Evolutionary conservation across 2,329 filamentous ascomycete genomes (phyloP).

Genomic region (Claviceps sp.): DNA sequence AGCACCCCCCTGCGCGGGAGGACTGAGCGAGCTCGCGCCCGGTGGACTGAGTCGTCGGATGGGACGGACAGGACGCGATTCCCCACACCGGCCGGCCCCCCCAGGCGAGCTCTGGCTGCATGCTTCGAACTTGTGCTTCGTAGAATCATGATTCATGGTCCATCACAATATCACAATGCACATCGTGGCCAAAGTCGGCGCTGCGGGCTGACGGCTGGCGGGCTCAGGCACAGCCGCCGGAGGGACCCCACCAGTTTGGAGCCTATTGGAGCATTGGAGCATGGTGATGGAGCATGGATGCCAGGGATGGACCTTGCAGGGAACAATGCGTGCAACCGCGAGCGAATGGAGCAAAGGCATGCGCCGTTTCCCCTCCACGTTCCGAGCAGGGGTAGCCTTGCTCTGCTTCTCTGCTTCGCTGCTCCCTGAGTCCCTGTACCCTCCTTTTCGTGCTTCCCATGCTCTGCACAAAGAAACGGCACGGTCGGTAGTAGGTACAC

Average conservation of each 20-base stretch:
- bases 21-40: conserved; percentile 2
- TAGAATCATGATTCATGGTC: background rate
- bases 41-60: background rate
- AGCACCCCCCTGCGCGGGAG: background rate
- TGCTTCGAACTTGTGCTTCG: background rate
- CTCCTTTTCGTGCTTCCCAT: too few relatives aligned
- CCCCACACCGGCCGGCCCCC: background rate
- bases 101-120: background rate
- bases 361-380: background rate
- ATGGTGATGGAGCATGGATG: background rate
- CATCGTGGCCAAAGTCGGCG: background rate
- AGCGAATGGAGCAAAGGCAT: background rate
- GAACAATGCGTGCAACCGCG: background rate
- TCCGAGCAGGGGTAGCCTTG: background rate
- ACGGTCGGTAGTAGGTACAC: too few relatives aligned
- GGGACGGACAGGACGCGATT: background rate
- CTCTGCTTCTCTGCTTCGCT: too few relatives aligned
- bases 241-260: background rate
- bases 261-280: too few relatives aligned
- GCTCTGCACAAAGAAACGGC: too few relatives aligned
- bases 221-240: conserved; percentile 1
- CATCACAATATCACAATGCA: too few relatives aligned
- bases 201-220: background rate
- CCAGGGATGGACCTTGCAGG: background rate
- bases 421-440: too few relatives aligned